Percentiles rank a stretch among this genome's conserved stretches.
Conservation (phyloP, 164 flowering plant genomes). For the Sedum album region DNA sequence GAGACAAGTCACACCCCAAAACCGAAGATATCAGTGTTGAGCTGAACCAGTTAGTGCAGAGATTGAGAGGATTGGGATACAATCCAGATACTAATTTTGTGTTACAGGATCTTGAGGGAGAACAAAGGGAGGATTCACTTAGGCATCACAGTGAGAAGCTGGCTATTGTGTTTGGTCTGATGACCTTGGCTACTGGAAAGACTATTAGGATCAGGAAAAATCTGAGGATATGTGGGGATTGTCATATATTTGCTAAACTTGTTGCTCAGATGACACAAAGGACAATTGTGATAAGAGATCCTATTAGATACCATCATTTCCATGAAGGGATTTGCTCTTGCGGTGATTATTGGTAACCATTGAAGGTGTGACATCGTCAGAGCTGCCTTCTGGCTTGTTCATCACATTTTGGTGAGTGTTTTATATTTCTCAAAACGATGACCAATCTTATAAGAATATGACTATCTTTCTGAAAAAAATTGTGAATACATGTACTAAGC, state of each 20-base stretch:
- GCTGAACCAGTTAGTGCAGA: slow-evolving; percentile 38
- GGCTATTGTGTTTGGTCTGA: slow-evolving; percentile 62
- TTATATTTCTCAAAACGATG: neutral
- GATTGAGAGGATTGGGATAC: slow-evolving; percentile 49
- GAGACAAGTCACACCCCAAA: slow-evolving; percentile 60
- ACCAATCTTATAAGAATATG: neutral
- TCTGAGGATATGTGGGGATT: slow-evolving; percentile 81
- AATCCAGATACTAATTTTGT: slow-evolving; percentile 68
- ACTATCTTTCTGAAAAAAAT: too few relatives aligned
- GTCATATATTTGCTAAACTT: slow-evolving; percentile 66
- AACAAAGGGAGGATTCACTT: slow-evolving; percentile 65
- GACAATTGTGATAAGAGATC: slow-evolving; percentile 55
- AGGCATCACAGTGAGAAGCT: slow-evolving; percentile 72
- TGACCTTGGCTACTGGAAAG: slow-evolving; percentile 37
- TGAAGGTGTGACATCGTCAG: neutral
- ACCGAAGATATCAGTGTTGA: slow-evolving; percentile 27
- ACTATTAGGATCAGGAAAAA: slow-evolving; percentile 67
- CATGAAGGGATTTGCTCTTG: slow-evolving; percentile 66
- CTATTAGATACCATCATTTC: slow-evolving; percentile 75
- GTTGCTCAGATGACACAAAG: slow-evolving; percentile 44
- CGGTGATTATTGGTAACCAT: slow-evolving; percentile 64
- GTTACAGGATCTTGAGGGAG: slow-evolving; percentile 72
- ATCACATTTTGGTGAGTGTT: neutral
- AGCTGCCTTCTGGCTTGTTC: neutral
- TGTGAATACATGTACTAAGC: too few relatives aligned